Evolutionary conservation across 805 yeast genomes (phyloP), one percentile per base, ranked within the genome.

Genomic region (Pichia insulana): DNA sequence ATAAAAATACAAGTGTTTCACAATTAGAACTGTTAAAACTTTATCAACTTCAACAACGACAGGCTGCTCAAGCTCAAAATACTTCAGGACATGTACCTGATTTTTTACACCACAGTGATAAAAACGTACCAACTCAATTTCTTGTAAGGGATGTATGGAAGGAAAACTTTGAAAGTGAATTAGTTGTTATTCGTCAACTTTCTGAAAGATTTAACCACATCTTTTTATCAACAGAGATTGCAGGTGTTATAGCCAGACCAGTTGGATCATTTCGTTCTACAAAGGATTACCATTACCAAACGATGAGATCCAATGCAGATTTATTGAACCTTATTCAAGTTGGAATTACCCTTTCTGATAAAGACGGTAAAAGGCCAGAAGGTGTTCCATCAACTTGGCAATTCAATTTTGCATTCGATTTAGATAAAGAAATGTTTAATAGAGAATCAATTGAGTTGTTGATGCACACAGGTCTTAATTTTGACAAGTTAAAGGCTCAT

Each of bases 181-280:
- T 83, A 61, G 73, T 70, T 45, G 62, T 72, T 11, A 73, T 83
- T 39, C 70, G 88, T 48, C 70, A 72, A 40, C 67, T 82, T 26
- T 68, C 79, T 34, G 73, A 68, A 41, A 73, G 72, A 45, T 79
- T 73, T 52, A 73, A 78, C 42, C 68, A 70, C 50, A 73, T 83
- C 20, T 73, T 85, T 3, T 74, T 88, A 45, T 89, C 88, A 52
- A 88, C 94, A 37, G 97, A 92, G 61, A 88, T 92, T 57, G 96
- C 96, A 0, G 98, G 98, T 0, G 85, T 94, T 18, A 82, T 90
- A 22, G 96, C 96, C 2, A 75, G 98, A 53, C 98, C 98, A 13
- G 84, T 92, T 46, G 98, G 98, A 16, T 78, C 85, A 16, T 92
- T 92, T 64, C 78, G 86, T 53, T 79, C 92, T 2, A 84, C 92